These are phyloP conservation scores for Talaromyces wortmannii DNA, from an alignment of 495 filamentous ascomycete genomes.

Conservation along the genomic window DNA sequence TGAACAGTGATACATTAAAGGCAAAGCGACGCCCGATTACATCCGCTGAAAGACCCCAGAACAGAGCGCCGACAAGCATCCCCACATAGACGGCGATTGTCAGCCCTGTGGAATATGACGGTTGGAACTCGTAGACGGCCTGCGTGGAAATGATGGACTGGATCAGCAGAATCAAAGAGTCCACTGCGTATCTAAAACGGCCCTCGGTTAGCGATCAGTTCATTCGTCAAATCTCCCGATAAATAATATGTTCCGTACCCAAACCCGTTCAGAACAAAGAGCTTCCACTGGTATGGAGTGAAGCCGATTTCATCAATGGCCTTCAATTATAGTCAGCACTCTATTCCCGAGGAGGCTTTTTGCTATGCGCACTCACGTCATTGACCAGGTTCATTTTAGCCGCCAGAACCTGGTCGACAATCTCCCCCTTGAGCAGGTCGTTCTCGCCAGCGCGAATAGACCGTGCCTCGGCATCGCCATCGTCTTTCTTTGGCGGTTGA, in stretches of 20 bases:
- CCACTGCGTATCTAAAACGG: constrained; percentile 52
- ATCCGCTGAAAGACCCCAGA: constrained; percentile 49
- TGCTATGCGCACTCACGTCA: constrained; percentile 35
- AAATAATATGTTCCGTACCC: constrained; percentile 31
- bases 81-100: constrained; percentile 54
- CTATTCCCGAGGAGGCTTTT: neutral
- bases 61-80: constrained; percentile 45
- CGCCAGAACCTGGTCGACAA: constrained; percentile 55
- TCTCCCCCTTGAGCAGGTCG: constrained; percentile 40
- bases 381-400: constrained; percentile 67
- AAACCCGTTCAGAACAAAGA: constrained; percentile 62
- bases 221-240: neutral
- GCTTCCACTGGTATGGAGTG: constrained; percentile 60
- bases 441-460: constrained; percentile 31
- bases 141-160: constrained; percentile 56
- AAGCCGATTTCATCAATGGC: constrained; percentile 70
- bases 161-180: constrained; percentile 60
- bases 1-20: constrained; percentile 44
- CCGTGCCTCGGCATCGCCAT: neutral
- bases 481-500: constrained; percentile 2
- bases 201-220: neutral
- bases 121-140: constrained; percentile 29
- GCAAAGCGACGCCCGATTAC: constrained; percentile 47
- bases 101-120: constrained; percentile 43
- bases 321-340: constrained; percentile 19